These are phyloP conservation scores for Garcia nutans DNA, from an alignment of 345 rosid genomes.

Conservation along the genomic window DNA sequence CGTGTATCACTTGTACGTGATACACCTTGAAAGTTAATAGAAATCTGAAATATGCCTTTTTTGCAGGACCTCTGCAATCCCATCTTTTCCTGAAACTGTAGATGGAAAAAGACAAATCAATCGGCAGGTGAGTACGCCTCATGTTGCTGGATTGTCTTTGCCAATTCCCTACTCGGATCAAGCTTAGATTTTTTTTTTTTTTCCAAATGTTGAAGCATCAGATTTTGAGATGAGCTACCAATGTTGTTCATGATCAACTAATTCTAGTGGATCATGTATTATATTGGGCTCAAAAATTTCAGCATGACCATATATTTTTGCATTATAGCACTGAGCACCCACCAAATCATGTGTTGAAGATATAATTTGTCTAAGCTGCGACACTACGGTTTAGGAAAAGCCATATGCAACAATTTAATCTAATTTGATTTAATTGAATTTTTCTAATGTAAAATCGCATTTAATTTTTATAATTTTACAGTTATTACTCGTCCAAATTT, in stretches of 20 bases:
- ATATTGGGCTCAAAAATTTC: neutral
- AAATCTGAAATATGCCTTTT: neutral
- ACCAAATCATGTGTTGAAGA: neutral
- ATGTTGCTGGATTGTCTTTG: neutral
- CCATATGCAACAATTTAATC: no score
- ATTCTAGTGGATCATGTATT: neutral
- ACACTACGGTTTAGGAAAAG: no score
- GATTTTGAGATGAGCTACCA: constrained; percentile 25
- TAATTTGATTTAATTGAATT: no score
- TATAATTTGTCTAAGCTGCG: no score
- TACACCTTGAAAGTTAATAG: neutral
- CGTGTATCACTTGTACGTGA: neutral
- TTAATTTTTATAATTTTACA: no score
- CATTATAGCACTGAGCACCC: neutral
- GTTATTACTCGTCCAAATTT: no score
- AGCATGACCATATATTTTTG: neutral
- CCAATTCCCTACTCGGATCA: neutral
- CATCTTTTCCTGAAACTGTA: constrained; percentile 51
- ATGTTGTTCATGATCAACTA: neutral
- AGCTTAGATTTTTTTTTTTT: neutral
- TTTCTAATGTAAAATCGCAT: no score
- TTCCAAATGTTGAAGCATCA: no score
- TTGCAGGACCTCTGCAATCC: constrained; percentile 36
- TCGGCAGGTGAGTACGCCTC: constrained; percentile 42
- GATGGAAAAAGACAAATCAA: constrained; percentile 68